A percentile compares a stretch with the other conserved stretches of the same genome.
Conservation (phyloP, 257 asterid species). For the Solanum paucissectum region DNA sequence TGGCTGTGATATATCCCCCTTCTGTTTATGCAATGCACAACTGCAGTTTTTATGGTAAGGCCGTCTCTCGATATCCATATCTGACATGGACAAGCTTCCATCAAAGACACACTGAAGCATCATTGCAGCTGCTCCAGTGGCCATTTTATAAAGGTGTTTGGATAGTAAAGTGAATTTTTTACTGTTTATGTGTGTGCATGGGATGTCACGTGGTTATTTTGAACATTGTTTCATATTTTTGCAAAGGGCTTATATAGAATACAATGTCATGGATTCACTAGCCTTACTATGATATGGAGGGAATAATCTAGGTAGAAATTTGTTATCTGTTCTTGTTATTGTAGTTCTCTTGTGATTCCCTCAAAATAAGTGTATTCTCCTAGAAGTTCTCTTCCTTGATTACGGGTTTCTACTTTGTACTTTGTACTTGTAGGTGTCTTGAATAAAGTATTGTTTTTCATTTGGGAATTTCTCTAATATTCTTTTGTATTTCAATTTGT, state of each 20-base stretch:
- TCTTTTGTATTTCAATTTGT: no score
- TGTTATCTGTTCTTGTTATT: neutral
- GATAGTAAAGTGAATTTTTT: neutral
- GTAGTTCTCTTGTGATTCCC: neutral
- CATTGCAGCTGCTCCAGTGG: constrained; percentile 12
- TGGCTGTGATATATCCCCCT: constrained; percentile 6
- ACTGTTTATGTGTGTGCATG: neutral
- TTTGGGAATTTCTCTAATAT: no score
- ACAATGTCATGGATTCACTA: neutral
- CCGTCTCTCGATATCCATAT: constrained; percentile 23
- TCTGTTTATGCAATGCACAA: constrained; percentile 30
- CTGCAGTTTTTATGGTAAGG: constrained; percentile 32
- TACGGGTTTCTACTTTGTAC: neutral
- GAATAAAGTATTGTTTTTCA: neutral
- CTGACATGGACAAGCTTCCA: constrained; percentile 27
- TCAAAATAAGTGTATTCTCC: neutral
- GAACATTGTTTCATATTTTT: neutral
- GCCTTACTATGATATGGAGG: neutral
- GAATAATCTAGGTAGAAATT: neutral
- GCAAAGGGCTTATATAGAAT: neutral
- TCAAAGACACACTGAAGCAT: constrained; percentile 14
- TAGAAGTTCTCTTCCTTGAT: neutral
- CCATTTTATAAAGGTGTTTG: neutral
- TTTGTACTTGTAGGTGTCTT: neutral
- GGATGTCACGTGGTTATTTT: neutral